Conservation (phyloP, 2,329 filamentous ascomycete species). For the Xenoacremonium recifei region DNA sequence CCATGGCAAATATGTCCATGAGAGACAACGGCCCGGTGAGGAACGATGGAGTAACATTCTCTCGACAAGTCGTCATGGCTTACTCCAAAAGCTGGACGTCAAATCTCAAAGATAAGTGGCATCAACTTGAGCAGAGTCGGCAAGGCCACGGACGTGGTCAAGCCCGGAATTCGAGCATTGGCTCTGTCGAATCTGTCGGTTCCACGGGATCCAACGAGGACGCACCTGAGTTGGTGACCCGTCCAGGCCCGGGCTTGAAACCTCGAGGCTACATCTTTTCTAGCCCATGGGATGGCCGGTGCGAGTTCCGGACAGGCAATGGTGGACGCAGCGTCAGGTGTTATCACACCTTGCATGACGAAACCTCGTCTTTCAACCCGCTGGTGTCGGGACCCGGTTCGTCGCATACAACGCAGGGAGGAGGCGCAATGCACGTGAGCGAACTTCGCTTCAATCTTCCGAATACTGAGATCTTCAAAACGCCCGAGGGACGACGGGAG, state of each 20-base stretch:
- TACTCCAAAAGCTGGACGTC: conserved; percentile 51
- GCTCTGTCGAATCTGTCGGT: conserved; percentile 30
- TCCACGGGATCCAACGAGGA: conserved; percentile 29
- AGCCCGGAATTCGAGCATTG: conserved; percentile 27
- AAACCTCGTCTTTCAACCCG: conserved; percentile 40
- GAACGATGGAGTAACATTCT: conserved; percentile 39
- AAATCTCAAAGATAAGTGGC: conserved; percentile 46
- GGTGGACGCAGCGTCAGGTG: conserved; percentile 74
- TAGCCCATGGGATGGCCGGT: conserved; percentile 84
- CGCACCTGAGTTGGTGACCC: conserved; percentile 30
- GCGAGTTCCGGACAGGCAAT: conserved; percentile 78
- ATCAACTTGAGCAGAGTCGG: conserved; percentile 31
- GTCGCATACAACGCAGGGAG: conserved; percentile 26
- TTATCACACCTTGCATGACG: conserved; percentile 64
- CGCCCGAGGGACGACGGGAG: conserved; percentile 31
- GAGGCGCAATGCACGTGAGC: conserved; percentile 51
- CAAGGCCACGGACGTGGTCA: conserved; percentile 25
- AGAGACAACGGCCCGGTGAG: conserved; percentile 9
- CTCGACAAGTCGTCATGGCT: conserved; percentile 56
- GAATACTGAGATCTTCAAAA: conserved; percentile 47
- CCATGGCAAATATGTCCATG: conserved; percentile 6
- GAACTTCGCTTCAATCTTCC: conserved; percentile 91
- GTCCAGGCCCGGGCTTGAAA: conserved; percentile 47
- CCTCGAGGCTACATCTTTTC: conserved; percentile 72
- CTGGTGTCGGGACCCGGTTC: conserved; percentile 37